Evolutionary conservation across 2,329 filamentous ascomycete genomes (phyloP), one percentile per base, ranked within the genome.

Genomic region (Microascus cirrosus): DNA sequence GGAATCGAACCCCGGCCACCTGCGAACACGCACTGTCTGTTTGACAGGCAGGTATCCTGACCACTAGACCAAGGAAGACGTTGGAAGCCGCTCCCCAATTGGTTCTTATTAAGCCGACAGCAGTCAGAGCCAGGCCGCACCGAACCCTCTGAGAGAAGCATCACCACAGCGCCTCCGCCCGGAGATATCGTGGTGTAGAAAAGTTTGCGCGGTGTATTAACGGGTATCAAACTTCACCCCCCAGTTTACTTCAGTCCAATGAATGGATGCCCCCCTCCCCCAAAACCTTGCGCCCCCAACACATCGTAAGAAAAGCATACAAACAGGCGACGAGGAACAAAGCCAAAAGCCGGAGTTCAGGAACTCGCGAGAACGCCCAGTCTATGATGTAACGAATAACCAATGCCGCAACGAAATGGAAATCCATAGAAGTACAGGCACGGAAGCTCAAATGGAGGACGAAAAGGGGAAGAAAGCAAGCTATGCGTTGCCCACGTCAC

Each of bases 1-100:
- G 68, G 65, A 68, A 68, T 67, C 63, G 65, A 67, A 67, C 65
- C 66, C 66, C 66, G 66, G 66, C 63, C 66, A 66, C 65, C 65
- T 64, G 64, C 66, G 67, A 56, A 34, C 28, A 34, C 39, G 52
- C 22, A 25, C 55, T 39, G 50, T 56, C 35, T 35, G 36, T 56
- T 28, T 58, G 56, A 58, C 56, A 58, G 42, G 56, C 56, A 54
- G 56, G 56, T 58, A 58, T 58, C 56, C 35, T 58, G 22, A 58
- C 56, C 56, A 58, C 56, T 58, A 54, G 56, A 58, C 56, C 50
- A 58, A 53, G 56, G 35, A 58, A 54, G 56, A 58, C 22, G 20
- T n/a, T 24, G 20, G 4, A 11, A 22, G 3, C 6, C 7, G 1
- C 2, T 8, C 22, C 11, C 20, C 22, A 24, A n/a, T 6, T 20